Evolutionary conservation across 495 filamentous ascomycete species (phyloP).

Genomic region (Cudoniella acicularis): DNA sequence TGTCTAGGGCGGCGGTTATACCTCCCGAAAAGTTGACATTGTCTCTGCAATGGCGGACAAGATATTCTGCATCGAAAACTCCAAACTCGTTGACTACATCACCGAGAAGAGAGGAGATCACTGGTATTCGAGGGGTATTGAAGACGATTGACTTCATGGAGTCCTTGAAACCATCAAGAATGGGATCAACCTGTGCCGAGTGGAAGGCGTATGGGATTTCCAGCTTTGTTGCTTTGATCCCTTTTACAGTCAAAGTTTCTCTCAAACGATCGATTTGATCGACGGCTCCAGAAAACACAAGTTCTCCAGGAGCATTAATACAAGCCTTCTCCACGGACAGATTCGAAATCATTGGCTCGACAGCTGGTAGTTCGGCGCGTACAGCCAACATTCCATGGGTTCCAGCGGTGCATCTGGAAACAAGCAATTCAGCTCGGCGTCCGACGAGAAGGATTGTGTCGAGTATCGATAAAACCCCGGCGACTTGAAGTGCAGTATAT

Average conservation of each 20-base stretch:
- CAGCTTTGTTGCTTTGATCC: slow-evolving; percentile 64
- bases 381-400: slow-evolving; percentile 69
- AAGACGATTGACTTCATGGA: slow-evolving; percentile 55
- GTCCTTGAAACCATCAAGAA: slow-evolving; percentile 61
- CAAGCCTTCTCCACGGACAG: slow-evolving; percentile 47
- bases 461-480: slow-evolving; percentile 72
- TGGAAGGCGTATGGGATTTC: slow-evolving; percentile 79
- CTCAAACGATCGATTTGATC: slow-evolving; percentile 53
- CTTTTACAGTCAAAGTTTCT: slow-evolving; percentile 50
- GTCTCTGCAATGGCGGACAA: slow-evolving; percentile 63
- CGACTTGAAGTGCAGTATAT: slow-evolving; percentile 78
- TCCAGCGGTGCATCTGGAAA: slow-evolving; percentile 63
- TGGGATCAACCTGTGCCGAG: slow-evolving; percentile 72
- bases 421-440: slow-evolving; percentile 68
- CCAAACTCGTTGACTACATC: slow-evolving; percentile 53
- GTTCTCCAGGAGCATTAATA: slow-evolving; percentile 56
- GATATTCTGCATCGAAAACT: slow-evolving; percentile 55
- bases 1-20: slow-evolving; percentile 50
- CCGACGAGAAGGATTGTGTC: slow-evolving; percentile 82
- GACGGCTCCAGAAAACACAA: slow-evolving; percentile 53
- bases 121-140: slow-evolving; percentile 54
- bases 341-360: slow-evolving; percentile 35
- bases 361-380: slow-evolving; percentile 36
- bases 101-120: slow-evolving; percentile 66
- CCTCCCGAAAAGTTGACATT: slow-evolving; percentile 70